Conservation (phyloP, 352 stramenopile genomes). For the Phytophthora rubi region DNA sequence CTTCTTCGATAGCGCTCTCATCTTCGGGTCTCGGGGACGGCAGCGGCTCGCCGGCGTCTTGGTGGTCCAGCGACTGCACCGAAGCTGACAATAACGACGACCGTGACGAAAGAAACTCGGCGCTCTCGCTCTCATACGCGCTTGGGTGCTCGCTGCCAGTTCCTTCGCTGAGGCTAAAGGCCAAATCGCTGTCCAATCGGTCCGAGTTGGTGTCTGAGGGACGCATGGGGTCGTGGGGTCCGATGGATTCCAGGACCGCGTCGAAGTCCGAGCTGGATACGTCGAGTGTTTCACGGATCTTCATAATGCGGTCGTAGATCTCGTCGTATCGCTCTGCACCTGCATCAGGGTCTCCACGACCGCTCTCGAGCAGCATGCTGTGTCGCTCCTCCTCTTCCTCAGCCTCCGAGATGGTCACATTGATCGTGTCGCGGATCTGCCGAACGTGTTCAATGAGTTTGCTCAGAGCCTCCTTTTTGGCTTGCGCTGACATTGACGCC, state of each 20-base stretch:
- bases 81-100: constrained; percentile 39
- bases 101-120: constrained; percentile 36
- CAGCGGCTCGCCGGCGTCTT: constrained; percentile 44
- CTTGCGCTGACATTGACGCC: constrained; percentile 30
- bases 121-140: constrained; percentile 24
- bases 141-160: constrained; percentile 24
- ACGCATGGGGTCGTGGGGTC: constrained; percentile 18
- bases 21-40: constrained; percentile 23
- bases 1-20: constrained; percentile 30
- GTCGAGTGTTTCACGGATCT: constrained; percentile 59
- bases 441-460: constrained; percentile 72
- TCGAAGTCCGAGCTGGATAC: constrained; percentile 55
- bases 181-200: constrained; percentile 30
- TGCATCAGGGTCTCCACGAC: constrained; percentile 26
- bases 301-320: constrained; percentile 57
- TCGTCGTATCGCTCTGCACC: constrained; percentile 45
- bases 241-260: constrained; percentile 46
- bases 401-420: constrained; percentile 65
- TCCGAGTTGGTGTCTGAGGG: constrained; percentile 28
- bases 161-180: constrained; percentile 34
- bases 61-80: constrained; percentile 33
- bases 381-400: constrained; percentile 52
- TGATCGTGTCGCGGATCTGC: constrained; percentile 73
- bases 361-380: constrained; percentile 33
- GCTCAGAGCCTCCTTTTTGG: constrained; percentile 53